These are phyloP conservation scores for Zygnema circumcarinatum DNA, from an alignment of 139 green algal genomes.

Conservation along the genomic window DNA sequence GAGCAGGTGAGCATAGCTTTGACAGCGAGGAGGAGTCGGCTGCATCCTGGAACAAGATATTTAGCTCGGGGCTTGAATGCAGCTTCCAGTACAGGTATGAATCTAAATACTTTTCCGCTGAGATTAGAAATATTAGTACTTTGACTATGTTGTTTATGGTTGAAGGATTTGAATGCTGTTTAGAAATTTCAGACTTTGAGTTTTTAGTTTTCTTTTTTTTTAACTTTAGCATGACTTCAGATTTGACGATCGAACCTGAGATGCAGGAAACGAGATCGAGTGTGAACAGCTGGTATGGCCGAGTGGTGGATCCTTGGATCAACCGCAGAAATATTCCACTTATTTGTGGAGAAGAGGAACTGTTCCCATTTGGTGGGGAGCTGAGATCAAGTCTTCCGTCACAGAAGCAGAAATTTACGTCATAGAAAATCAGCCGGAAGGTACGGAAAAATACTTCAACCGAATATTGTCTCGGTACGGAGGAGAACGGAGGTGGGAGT, in stretches of 20 bases:
- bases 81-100: constrained; percentile 63
- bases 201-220: not conserved
- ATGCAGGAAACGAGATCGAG: constrained; percentile 96
- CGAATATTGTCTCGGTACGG: constrained; percentile 39
- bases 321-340: constrained; percentile 32
- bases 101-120: too few relatives aligned
- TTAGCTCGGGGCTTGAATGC: constrained; percentile 91
- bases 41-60: constrained; percentile 93
- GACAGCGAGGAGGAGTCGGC: constrained; percentile 76
- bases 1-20: constrained; percentile 72
- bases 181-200: not conserved
- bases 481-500: not conserved
- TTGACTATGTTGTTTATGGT: not conserved
- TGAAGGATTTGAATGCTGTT: not conserved
- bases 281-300: constrained; percentile 89
- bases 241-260: too few relatives aligned
- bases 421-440: constrained; percentile 69
- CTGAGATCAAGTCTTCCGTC: constrained; percentile 71
- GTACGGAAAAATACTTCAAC: constrained; percentile 70
- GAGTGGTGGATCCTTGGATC: not conserved
- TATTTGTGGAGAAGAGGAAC: constrained; percentile 68
- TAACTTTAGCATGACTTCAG: not conserved
- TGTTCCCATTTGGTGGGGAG: constrained; percentile 69
- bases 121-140: not conserved
- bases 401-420: constrained; percentile 91